Evolutionary conservation across 192 early-diverging fungal genomes (phyloP), one percentile per base, ranked within the genome.

Genomic region (Backusella liffmaniae): DNA sequence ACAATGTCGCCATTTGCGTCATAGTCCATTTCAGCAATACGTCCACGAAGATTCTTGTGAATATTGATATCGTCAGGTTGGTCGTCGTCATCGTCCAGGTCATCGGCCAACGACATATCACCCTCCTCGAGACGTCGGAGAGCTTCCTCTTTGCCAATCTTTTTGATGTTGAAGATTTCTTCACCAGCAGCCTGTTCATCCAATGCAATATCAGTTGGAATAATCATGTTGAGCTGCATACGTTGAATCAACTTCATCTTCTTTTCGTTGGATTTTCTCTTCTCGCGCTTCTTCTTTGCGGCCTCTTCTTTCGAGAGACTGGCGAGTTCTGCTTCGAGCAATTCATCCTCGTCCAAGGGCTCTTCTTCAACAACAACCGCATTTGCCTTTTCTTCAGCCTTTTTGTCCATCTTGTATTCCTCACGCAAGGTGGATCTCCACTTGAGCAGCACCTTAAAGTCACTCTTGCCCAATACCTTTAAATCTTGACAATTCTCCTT

Each of bases 391-490:
- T 83, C 83, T 67, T 86, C 87, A 12, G 80, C 79, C 67, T 86
- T 89, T 74, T 85, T 83, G 46, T 83, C 83, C 51, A 86, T 73
- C 79, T 89, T 87, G 66, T 82, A 83, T 68, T 86, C 74, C 15
- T 82, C 84, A 75, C 95, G 90, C 65, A 98, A 83, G 4, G 79
- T 80, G 15, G 91, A 89, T 51, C 96, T 87, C 98, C 98, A 99
- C 78, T 93, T 94, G 74, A 99, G 88, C 67, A 99, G 80, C 34
- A 77, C 80, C 83, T 95, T 95, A 79, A 98, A 99, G 76, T 99
- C 98, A 81, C 91, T 93, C 77, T 95, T 97, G 32, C 97, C 96
- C 21, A 99, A 85, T 12, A 98, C 92, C 73, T 93, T 92, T 80
- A 99, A 88, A 87, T 99, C 98, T 72, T 88, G 85, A 80, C 93